Conservation (phyloP, 108 stramenopile genomes). For the Nitzschia sp. region DNA sequence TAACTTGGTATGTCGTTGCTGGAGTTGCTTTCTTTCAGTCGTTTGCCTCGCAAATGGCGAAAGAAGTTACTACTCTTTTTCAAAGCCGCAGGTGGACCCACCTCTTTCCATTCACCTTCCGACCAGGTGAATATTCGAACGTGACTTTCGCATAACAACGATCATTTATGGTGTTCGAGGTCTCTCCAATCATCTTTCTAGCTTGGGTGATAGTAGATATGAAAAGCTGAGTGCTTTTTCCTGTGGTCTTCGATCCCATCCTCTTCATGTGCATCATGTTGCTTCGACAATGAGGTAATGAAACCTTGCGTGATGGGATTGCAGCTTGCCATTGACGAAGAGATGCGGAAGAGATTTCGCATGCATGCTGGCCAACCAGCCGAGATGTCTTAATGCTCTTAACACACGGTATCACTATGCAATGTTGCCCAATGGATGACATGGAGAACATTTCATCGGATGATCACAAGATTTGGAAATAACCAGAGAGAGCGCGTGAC, state of each 20-base stretch:
- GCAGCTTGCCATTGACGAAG: not conserved
- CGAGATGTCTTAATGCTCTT: not conserved
- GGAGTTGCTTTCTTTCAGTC: too few species aligned
- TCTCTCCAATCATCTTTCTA: too few species aligned
- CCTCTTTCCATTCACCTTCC: slow-evolving; percentile 18
- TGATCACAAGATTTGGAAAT: slow-evolving; percentile 14
- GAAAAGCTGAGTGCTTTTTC: too few species aligned
- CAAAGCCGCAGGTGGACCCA: slow-evolving; percentile 1
- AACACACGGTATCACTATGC: not conserved
- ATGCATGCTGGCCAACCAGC: not conserved
- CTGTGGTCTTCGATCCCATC: too few species aligned
- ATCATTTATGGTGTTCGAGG: too few species aligned
- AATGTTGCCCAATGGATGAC: not conserved
- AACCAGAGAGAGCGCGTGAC: not conserved
- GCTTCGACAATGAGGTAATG: slow-evolving; percentile 15
- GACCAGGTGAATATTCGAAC: not conserved
- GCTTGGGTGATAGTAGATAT: too few species aligned
- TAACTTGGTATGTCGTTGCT: too few species aligned
- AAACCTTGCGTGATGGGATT: not conserved
- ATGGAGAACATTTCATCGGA: not conserved
- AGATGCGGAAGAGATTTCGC: not conserved
- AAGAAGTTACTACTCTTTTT: slow-evolving; percentile 18
- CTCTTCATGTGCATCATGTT: too few species aligned
- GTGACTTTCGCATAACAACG: not conserved
- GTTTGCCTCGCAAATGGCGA: not conserved